Conservation (phyloP, 345 rosid genomes). For the Heritiera fomes region DNA sequence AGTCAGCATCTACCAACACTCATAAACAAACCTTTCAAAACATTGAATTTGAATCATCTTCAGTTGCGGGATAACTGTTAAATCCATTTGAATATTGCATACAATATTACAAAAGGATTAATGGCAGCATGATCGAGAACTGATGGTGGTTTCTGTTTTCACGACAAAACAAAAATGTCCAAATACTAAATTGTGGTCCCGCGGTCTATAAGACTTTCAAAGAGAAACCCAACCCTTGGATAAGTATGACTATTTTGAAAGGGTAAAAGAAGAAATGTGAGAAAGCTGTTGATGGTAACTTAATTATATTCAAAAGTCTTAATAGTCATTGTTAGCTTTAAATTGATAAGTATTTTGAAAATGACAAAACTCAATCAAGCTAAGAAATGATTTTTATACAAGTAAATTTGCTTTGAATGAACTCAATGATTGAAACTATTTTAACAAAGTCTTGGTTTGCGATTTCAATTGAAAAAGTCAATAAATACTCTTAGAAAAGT, state of each 20-base stretch:
- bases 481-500: too few species aligned
- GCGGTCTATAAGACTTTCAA: not conserved
- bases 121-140: conserved; percentile 22
- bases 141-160: conserved; percentile 4
- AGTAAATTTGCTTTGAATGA: too few species aligned
- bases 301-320: too few species aligned
- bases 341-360: too few species aligned
- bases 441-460: too few species aligned
- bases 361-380: too few species aligned
- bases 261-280: not conserved
- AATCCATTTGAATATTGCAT: conserved; percentile 3
- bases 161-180: conserved; percentile 7
- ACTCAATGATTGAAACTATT: too few species aligned
- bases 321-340: too few species aligned
- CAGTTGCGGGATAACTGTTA: not conserved
- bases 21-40: not conserved
- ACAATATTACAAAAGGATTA: not conserved
- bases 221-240: not conserved
- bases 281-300: too few species aligned
- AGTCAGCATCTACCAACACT: conserved; percentile 2
- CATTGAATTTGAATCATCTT: conserved; percentile 18
- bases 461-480: too few species aligned
- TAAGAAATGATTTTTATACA: too few species aligned
- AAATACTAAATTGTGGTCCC: conserved; percentile 17
- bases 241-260: not conserved